phyloP scores from a whole-genome alignment of 2,329 filamentous ascomycete species.

The Gaeumannomyces tritici region DNA sequence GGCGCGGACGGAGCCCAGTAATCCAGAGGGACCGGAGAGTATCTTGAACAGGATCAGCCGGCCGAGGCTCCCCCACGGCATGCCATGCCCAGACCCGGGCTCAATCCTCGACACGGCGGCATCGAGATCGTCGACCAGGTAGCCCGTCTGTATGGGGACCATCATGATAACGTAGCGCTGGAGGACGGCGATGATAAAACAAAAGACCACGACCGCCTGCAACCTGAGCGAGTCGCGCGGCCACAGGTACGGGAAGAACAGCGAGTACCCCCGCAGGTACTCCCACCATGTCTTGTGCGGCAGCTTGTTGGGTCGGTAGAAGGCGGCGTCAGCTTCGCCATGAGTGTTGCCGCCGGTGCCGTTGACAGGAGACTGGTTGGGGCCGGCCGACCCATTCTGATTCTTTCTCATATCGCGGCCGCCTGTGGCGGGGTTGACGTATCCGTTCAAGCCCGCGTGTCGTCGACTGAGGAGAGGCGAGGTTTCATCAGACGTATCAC shows the following conservation, averaged over 20 bases:
- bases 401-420: not conserved
- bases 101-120: conserved; percentile 23
- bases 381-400: conserved; percentile 7
- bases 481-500: conserved; percentile 37
- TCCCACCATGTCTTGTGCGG: conserved; percentile 93
- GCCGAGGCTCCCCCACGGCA: conserved; percentile 66
- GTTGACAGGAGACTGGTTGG: not conserved
- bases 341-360: conserved; percentile 1
- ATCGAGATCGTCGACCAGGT: conserved; percentile 67
- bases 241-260: conserved; percentile 97
- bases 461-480: conserved; percentile 51
- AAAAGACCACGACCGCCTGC: conserved; percentile 70
- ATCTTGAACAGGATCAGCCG: conserved; percentile 71
- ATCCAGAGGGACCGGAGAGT: conserved; percentile 79
- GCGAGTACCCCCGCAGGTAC: conserved; percentile 81
- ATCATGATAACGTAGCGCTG: conserved; percentile 80
- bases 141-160: conserved; percentile 73
- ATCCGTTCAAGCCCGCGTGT: conserved; percentile 28
- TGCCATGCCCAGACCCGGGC: conserved; percentile 16
- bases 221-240: conserved; percentile 67
- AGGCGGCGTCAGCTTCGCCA: conserved; percentile 61
- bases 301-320: conserved; percentile 79
- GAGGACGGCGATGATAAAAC: conserved; percentile 68
- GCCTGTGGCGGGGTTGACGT: conserved; percentile 14
- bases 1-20: conserved; percentile 73